Percentiles rank a stretch among this genome's conserved stretches.
Conservation (phyloP, 1,139 yeast species). For the Saccharomyces hybrid region DNA sequence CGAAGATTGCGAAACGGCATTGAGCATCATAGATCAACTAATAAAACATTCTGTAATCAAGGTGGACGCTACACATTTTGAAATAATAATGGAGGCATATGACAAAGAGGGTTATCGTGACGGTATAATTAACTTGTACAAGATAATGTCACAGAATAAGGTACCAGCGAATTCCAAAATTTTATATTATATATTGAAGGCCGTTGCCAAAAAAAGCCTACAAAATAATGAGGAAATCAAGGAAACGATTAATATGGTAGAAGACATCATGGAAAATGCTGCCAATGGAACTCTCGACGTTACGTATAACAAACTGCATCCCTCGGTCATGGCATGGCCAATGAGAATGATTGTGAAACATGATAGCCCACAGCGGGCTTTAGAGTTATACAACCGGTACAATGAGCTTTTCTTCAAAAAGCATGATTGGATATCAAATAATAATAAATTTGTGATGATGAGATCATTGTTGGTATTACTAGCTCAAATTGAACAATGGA, state of each 20-base stretch:
- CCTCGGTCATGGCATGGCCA: conserved; percentile 32
- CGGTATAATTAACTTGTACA: conserved; percentile 32
- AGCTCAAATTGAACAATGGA: conserved; percentile 31
- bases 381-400: conserved; percentile 28
- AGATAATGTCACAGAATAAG: conserved; percentile 35
- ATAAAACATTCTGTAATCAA: conserved; percentile 15
- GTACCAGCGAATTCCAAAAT: conserved; percentile 34
- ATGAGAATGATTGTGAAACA: conserved; percentile 25
- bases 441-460: conserved; percentile 26
- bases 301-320: conserved; percentile 23
- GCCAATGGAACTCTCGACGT: conserved; percentile 20
- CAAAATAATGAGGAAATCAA: conserved; percentile 22
- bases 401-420: conserved; percentile 22
- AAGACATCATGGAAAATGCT: conserved; percentile 26
- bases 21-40: conserved; percentile 16
- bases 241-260: conserved; percentile 26
- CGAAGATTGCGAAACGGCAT: conserved; percentile 20
- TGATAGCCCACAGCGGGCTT: conserved; percentile 30
- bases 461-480: conserved; percentile 29
- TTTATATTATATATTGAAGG: conserved; percentile 37
- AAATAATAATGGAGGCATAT: conserved; percentile 29
- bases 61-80: conserved; percentile 26
- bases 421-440: conserved; percentile 14
- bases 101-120: conserved; percentile 16
- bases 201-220: conserved; percentile 38